These are phyloP conservation scores for Aspergillus eucalypticola DNA, from an alignment of 2,329 filamentous ascomycete species.

Conservation along the genomic window DNA sequence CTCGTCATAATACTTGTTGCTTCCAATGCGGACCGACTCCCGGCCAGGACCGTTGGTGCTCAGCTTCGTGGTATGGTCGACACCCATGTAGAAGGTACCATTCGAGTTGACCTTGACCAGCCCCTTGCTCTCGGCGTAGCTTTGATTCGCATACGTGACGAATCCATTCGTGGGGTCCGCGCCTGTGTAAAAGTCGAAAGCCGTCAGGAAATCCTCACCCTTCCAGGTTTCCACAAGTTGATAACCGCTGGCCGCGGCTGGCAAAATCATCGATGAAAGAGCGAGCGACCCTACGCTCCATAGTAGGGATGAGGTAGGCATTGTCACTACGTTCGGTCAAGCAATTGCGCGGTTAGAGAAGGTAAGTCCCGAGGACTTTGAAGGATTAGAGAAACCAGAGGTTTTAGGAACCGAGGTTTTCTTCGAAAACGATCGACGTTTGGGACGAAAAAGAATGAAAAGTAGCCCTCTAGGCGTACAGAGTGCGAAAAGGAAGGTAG, in stretches of 20 bases:
- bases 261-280: slow-evolving; percentile 29
- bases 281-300: slow-evolving; percentile 35
- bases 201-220: slow-evolving; percentile 50
- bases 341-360: not conserved
- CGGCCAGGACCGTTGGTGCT: slow-evolving; percentile 42
- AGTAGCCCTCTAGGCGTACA: slow-evolving; percentile 24
- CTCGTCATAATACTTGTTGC: slow-evolving; percentile 47
- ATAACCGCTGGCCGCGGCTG: slow-evolving; percentile 33
- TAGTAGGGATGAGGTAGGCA: slow-evolving; percentile 31
- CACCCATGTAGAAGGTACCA: slow-evolving; percentile 47
- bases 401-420: not conserved
- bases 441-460: slow-evolving; percentile 18
- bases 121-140: slow-evolving; percentile 38
- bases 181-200: slow-evolving; percentile 52
- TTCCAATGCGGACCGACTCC: slow-evolving; percentile 48
- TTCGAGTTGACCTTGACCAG: slow-evolving; percentile 38
- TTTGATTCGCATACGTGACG: slow-evolving; percentile 51
- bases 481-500: slow-evolving; percentile 2
- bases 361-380: not conserved
- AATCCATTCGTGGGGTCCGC: slow-evolving; percentile 53
- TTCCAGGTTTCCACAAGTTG: slow-evolving; percentile 45
- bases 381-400: slow-evolving; percentile 2
- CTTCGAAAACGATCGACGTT: slow-evolving; percentile 2
- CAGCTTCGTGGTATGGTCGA: slow-evolving; percentile 43
- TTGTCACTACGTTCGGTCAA: slow-evolving; percentile 16